phyloP scores from a whole-genome alignment of 2,329 filamentous ascomycete species.

The Aureobasidium sp. region DNA sequence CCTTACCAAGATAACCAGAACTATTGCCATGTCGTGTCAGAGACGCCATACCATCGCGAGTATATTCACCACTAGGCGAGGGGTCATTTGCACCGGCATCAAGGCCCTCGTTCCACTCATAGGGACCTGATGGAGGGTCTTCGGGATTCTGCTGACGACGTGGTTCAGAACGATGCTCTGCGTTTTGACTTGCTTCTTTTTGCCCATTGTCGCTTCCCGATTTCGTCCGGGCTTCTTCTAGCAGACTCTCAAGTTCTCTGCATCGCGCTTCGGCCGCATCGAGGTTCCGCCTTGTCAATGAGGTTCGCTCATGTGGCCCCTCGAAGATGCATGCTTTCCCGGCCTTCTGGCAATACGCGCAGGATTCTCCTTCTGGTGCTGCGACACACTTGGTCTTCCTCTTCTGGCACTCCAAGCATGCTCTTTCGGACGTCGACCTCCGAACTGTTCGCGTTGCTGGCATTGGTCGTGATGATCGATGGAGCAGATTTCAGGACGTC shows the following conservation, averaged over 20 bases:
- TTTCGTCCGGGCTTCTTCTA: conserved; percentile 13
- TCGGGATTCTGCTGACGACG: background rate
- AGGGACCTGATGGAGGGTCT: conserved; percentile 3
- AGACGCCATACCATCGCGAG: conserved; percentile 27
- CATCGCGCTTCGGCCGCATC: conserved; percentile 28
- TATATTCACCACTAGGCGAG: background rate
- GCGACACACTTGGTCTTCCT: conserved; percentile 17
- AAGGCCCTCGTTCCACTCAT: conserved; percentile 11
- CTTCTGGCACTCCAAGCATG: conserved; percentile 18
- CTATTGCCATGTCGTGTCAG: conserved; percentile 28
- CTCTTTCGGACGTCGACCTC: conserved; percentile 6
- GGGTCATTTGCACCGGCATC: background rate
- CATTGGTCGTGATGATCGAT: background rate
- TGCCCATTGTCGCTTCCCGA: too few relatives aligned
- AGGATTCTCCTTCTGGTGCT: conserved; percentile 29
- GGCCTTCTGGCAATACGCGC: conserved; percentile 27
- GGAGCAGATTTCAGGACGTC: background rate
- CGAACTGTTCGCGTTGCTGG: conserved; percentile 4
- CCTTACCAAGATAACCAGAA: conserved; percentile 37
- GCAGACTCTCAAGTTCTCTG: conserved; percentile 24
- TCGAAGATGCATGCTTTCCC: conserved; percentile 30
- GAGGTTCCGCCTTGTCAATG: conserved; percentile 32
- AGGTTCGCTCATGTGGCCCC: conserved; percentile 29
- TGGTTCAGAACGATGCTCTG: background rate
- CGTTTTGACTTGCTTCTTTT: background rate